Evolutionary conservation across 2,329 filamentous ascomycete species (phyloP), one percentile per base, ranked within the genome.

Genomic region (Fusarium tupiense): DNA sequence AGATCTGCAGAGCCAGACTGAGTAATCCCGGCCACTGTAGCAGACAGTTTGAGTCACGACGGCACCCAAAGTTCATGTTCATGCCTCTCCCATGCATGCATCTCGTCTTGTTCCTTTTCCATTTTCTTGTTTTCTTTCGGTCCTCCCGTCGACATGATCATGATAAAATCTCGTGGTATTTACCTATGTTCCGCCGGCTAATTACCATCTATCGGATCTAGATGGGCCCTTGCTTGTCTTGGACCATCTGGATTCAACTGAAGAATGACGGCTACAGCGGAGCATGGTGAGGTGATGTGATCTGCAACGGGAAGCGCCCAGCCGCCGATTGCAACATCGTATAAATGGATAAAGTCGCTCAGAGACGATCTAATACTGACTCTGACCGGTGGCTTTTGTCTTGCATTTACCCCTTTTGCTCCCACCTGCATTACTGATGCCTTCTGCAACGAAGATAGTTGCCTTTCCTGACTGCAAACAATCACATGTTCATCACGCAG

Each of bases 281-380:
- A 37, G 24, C 16, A 49, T 19, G 31, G 64, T 46, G 44, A 64
- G 53, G 71, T 60, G 57, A 66, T 58, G 35, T 64, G 66, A 71
- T 61, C 60, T 69, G 49, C 70, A 70, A 66, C 43, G 66, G 69
- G 61, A 73, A 67, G 67, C 67, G 71, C 71, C 71, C 61, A 72
- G 62, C 62, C 71, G 67, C 71, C 52, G n/a, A 46, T 38, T 71
- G 37, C 58, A 47, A 71, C 71, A 67, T 58, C 56, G 58, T n/a
- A 44, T 65, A 44, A 49, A 49, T 69, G 67, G 66, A 52, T 65
- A 70, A 69, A 70, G 37, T 49, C 40, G 35, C 33, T 17, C 40
- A 43, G 52, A 53, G 53, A 58, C 66, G 35, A 60, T 38, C 20
- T 40, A 26, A 44, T 53, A 40, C 31, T 26, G 53, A 53, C 58